phyloP scores from a whole-genome alignment of 2,329 filamentous ascomycete species.

The Hypoxylon sp. region DNA sequence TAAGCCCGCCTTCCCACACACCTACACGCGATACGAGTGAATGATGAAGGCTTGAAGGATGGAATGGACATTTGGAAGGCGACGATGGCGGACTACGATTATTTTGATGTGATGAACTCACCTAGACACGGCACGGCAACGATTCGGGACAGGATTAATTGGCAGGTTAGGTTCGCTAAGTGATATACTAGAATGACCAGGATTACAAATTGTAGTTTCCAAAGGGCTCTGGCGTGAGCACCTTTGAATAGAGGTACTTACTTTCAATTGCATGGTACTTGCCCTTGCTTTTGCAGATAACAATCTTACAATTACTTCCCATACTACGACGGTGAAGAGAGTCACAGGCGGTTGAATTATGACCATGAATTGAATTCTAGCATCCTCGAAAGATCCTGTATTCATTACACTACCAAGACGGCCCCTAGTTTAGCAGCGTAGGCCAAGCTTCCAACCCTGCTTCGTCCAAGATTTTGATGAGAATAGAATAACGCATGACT shows the following conservation, averaged over 20 bases:
- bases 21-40: neutral
- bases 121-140: neutral
- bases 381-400: neutral
- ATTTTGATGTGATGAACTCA: neutral
- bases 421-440: neutral
- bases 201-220: neutral
- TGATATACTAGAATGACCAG: neutral
- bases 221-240: neutral
- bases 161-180: neutral
- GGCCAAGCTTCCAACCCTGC: neutral
- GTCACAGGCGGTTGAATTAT: neutral
- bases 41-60: neutral
- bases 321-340: neutral
- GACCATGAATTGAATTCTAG: neutral
- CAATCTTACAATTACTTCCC: neutral
- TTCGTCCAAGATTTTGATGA: neutral
- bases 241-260: too few relatives aligned
- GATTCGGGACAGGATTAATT: neutral
- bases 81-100: neutral
- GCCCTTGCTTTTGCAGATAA: neutral
- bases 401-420: neutral
- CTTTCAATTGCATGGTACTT: too few relatives aligned
- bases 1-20: neutral
- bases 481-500: neutral
- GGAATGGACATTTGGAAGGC: neutral